A percentile compares a stretch with the other conserved stretches of the same genome.
Evolutionary conservation across 805 yeast genomes (phyloP).

Genomic region (Metschnikowia picachoensis): DNA sequence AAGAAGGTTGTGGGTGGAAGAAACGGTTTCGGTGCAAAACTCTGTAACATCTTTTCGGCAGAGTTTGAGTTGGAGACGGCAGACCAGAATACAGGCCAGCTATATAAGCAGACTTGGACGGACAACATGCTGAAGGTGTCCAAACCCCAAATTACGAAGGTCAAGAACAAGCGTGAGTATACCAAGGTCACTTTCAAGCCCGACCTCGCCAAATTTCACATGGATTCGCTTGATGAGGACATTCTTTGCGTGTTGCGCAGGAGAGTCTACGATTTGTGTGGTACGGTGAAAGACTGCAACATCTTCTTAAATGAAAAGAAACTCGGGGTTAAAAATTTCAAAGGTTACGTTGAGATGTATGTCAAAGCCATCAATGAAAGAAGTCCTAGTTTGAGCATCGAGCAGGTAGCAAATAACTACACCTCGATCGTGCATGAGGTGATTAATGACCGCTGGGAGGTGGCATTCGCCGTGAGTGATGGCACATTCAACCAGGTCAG

Average conservation of each 20-base stretch:
- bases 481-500: slow-evolving; percentile 90
- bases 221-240: slow-evolving; percentile 82
- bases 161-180: slow-evolving; percentile 63
- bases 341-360: slow-evolving; percentile 84
- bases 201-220: slow-evolving; percentile 76
- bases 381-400: slow-evolving; percentile 30
- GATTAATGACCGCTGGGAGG: slow-evolving; percentile 87
- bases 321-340: slow-evolving; percentile 70
- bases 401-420: slow-evolving; percentile 31
- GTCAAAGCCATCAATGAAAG: slow-evolving; percentile 67
- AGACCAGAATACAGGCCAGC: slow-evolving; percentile 57
- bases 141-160: slow-evolving; percentile 65
- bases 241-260: slow-evolving; percentile 79
- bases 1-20: slow-evolving; percentile 98
- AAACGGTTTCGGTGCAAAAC: slow-evolving; percentile 96
- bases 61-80: slow-evolving; percentile 87
- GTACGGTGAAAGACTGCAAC: slow-evolving; percentile 80
- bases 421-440: slow-evolving; percentile 69
- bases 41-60: slow-evolving; percentile 93
- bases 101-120: slow-evolving; percentile 81
- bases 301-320: slow-evolving; percentile 75
- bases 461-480: slow-evolving; percentile 92
- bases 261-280: slow-evolving; percentile 94
- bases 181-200: slow-evolving; percentile 88
- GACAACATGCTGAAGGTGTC: slow-evolving; percentile 78